Evolutionary conservation across 148 eudicot genomes (phyloP), one percentile per base, ranked within the genome.

Genomic region (Fallopia convolvulus): DNA sequence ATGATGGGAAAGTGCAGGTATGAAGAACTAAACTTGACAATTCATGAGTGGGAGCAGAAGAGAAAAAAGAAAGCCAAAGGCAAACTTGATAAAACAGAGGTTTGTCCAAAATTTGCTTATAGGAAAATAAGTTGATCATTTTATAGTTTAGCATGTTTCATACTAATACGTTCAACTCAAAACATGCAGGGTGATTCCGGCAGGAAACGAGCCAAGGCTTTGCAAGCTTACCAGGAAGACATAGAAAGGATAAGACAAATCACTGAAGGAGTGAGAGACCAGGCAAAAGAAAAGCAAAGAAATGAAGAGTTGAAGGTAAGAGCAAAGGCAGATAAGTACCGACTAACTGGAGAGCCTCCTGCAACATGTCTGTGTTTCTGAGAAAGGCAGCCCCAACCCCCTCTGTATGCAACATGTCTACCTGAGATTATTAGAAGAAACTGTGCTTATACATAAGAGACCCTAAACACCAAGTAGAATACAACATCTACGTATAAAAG

Each of bases 331-430:
- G 80, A 91, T 52, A 92, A 80, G 80, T 92, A 89, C 82, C 84
- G 96, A 81, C 61, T 63, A 74, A 92, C 92, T 5, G 98, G 98
- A 77, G 85, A 88, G 78, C 77, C 84, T 72, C 98, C 98, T 84
- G 76, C 92, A 11, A 77, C 88, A 53, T 92, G 93, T 81, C 77
- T 73, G 30, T 94, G 97, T 87, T 87, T 89, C 81, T 94, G 70
- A 85, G n/a, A 52, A 36, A 2, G 52, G 36, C 33, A 11, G 39
- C 58, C 40, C 76, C 76, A 47, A 74, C 53, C 17, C 76, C n/a
- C n/a, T n/a, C n/a, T 47, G 18, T 23, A 20, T 74, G 56, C 40
- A 74, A 48, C 76, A 74, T 36, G 72, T 66, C 5, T 12, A 66
- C 44, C 20, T 14, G 42, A 5, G 42, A 66, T 66, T 66, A 6